Evolutionary conservation across 257 asterid genomes (phyloP).

Genomic region (Anisodus acutangulus): DNA sequence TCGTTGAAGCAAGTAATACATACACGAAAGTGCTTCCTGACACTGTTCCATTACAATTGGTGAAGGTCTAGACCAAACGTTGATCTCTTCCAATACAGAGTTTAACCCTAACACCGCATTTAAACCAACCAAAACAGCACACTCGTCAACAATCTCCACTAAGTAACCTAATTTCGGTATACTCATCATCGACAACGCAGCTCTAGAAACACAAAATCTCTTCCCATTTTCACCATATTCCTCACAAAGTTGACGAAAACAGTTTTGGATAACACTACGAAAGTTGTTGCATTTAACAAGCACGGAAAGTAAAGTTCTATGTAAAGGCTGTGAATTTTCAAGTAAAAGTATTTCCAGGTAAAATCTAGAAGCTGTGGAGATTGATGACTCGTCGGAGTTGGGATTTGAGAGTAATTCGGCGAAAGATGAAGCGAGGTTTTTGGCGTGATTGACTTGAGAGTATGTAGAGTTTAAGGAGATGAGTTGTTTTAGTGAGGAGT

Average conservation of each 20-base stretch:
- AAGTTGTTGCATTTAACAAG: conserved; percentile 64
- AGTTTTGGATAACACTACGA: conserved; percentile 52
- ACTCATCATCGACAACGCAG: conserved; percentile 88
- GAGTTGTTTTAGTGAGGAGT: conserved; percentile 60
- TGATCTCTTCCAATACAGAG: conserved; percentile 59
- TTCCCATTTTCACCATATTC: conserved; percentile 75
- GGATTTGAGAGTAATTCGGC: conserved; percentile 54
- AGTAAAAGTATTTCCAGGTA: conserved; percentile 74
- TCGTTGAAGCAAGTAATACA: conserved; percentile 90
- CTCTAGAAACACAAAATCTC: conserved; percentile 84
- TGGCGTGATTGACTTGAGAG: conserved; percentile 79
- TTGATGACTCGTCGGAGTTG: conserved; percentile 43
- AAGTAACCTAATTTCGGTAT: conserved; percentile 84
- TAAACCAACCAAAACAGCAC: conserved; percentile 70
- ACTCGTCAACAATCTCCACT: conserved; percentile 76
- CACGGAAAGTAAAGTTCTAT: conserved; percentile 73
- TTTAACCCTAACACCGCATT: conserved; percentile 76
- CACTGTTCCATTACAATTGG: conserved; percentile 95
- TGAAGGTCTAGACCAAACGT: conserved; percentile 75
- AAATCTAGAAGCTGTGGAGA: conserved; percentile 57
- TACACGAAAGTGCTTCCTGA: conserved; percentile 94
- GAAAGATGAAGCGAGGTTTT: conserved; percentile 66
- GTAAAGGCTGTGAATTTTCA: conserved; percentile 85
- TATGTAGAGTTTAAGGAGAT: conserved; percentile 77
- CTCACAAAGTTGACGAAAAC: conserved; percentile 66